Evolutionary conservation across 257 asterid species (phyloP).

Genomic region (Gentiana macrophylla): DNA sequence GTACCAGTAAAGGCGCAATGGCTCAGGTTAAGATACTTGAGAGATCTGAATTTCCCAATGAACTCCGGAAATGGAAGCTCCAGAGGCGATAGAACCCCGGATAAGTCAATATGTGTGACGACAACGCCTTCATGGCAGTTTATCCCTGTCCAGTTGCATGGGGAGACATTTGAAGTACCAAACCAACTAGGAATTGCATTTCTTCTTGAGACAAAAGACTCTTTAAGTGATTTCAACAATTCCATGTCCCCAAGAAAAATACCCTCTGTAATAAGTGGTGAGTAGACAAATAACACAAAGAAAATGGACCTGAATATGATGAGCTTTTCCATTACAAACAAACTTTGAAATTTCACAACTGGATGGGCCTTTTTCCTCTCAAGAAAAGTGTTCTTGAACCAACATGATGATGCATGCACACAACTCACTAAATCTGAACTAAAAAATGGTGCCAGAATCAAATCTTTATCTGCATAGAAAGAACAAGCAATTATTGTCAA

Average conservation of each 20-base stretch:
- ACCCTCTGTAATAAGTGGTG: constrained; percentile 11
- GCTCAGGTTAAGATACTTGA: constrained; percentile 50
- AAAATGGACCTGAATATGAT: constrained; percentile 3
- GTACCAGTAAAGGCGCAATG: constrained; percentile 44
- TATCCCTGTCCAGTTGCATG: constrained; percentile 67
- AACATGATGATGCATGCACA: no score
- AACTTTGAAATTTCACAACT: background rate
- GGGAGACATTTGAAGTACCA: constrained; percentile 17
- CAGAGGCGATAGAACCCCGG: constrained; percentile 25
- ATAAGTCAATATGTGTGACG: constrained; percentile 29
- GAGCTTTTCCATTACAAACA: constrained; percentile 9
- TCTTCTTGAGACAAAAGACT: constrained; percentile 22
- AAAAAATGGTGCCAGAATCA: no score
- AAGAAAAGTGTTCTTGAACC: no score
- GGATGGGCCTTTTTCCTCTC: no score
- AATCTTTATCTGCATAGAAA: no score
- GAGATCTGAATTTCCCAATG: constrained; percentile 34
- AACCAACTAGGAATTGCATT: constrained; percentile 39
- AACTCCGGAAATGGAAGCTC: constrained; percentile 37
- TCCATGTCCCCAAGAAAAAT: constrained; percentile 19
- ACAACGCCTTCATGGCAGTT: constrained; percentile 27
- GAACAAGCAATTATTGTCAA: no score
- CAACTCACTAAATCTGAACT: no score
- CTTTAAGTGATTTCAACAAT: constrained; percentile 27
- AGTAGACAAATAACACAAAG: constrained; percentile 15